These are phyloP conservation scores for Colletotrichum lentis DNA, from an alignment of 2,329 filamentous ascomycete genomes.

Conservation along the genomic window DNA sequence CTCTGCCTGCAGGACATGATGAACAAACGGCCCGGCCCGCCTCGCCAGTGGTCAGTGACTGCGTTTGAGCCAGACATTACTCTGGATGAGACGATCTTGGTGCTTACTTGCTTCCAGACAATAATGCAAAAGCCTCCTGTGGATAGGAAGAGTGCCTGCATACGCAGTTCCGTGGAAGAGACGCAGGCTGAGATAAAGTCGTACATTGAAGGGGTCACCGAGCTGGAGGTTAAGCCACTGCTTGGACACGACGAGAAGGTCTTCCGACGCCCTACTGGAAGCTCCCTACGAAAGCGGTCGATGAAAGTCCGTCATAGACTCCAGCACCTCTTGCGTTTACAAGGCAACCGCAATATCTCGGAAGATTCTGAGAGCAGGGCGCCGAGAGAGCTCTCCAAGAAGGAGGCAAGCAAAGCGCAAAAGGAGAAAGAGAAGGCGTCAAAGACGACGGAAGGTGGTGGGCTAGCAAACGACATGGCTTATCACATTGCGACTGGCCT, in stretches of 20 bases:
- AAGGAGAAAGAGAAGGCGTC: not conserved
- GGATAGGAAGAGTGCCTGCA: not conserved
- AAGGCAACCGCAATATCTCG: not conserved
- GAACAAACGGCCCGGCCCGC: not conserved
- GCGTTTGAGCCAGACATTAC: not conserved
- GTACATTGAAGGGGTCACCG: not conserved
- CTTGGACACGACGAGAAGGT: not conserved
- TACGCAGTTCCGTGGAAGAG: not conserved
- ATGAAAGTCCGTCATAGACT: not conserved
- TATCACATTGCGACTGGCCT: slow-evolving; percentile 6
- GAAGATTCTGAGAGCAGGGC: not conserved
- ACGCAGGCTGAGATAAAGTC: not conserved
- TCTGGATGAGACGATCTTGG: too few relatives aligned
- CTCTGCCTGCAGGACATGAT: not conserved
- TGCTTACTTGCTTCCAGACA: not conserved
- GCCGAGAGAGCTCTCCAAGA: not conserved
- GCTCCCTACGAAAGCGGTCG: not conserved
- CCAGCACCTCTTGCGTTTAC: not conserved
- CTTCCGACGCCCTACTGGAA: not conserved
- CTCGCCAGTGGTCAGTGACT: not conserved
- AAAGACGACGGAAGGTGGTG: not conserved
- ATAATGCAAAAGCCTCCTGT: not conserved
- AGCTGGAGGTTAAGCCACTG: not conserved
- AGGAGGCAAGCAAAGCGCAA: not conserved
- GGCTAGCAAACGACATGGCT: not conserved